phyloP scores from a whole-genome alignment of 2,329 filamentous ascomycete genomes.

The Alternaria metachromatica region DNA sequence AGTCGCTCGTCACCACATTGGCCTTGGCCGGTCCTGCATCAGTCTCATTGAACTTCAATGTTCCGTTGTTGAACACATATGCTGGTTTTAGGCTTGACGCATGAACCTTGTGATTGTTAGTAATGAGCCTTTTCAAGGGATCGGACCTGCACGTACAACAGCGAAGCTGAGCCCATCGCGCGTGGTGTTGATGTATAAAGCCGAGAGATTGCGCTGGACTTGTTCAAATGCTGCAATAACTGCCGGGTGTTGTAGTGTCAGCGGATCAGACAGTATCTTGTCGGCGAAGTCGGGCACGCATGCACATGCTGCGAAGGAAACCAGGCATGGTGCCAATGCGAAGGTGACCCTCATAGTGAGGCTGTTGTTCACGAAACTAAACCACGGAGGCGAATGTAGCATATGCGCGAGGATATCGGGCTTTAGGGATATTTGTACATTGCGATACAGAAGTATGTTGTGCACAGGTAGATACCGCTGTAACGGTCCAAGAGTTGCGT shows the following conservation, averaged over 20 bases:
- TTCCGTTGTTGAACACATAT: slow-evolving; percentile 37
- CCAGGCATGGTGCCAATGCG: slow-evolving; percentile 2
- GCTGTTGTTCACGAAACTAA: background rate
- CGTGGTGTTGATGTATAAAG: slow-evolving; percentile 28
- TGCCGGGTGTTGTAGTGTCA: slow-evolving; percentile 27
- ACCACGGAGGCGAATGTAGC: background rate
- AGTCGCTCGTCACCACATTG: slow-evolving; percentile 34
- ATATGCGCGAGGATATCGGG: background rate
- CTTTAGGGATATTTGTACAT: background rate
- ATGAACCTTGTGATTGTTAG: slow-evolving; percentile 27
- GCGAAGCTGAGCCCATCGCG: slow-evolving; percentile 41
- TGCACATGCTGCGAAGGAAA: slow-evolving; percentile 6
- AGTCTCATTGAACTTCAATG: slow-evolving; percentile 42
- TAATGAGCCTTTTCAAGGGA: background rate
- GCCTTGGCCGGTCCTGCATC: background rate
- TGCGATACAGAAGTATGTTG: background rate
- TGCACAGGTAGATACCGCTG: background rate
- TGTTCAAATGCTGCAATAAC: slow-evolving; percentile 33
- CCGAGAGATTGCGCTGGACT: slow-evolving; percentile 24
- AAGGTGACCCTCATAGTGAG: background rate
- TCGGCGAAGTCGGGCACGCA: slow-evolving; percentile 38
- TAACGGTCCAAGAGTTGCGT: background rate
- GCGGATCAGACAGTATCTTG: slow-evolving; percentile 23
- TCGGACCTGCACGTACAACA: slow-evolving; percentile 24
- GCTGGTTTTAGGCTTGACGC: slow-evolving; percentile 27